phyloP scores from a whole-genome alignment of 169 alveolate genomes.

The Theileria sp. region DNA sequence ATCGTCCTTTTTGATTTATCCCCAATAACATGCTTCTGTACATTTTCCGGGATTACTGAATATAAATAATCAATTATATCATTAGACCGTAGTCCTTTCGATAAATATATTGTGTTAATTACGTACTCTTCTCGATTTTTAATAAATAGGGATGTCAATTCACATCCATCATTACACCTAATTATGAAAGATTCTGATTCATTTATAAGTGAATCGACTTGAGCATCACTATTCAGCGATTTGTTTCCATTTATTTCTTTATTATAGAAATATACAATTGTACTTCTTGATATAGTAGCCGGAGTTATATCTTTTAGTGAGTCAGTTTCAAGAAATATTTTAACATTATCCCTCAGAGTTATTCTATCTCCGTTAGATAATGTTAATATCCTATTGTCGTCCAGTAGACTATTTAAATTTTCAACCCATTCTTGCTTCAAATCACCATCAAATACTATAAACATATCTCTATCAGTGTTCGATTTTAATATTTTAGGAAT shows the following conservation, averaged over 20 bases:
- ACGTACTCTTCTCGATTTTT: too few species aligned
- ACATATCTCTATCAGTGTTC: constrained; percentile 82
- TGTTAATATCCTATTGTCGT: constrained; percentile 96
- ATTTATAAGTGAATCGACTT: not conserved
- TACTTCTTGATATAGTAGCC: constrained; percentile 98
- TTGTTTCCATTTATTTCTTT: too few species aligned
- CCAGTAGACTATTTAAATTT: constrained; percentile 96
- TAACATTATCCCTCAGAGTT: constrained; percentile 85
- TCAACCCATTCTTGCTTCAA: constrained; percentile 99
- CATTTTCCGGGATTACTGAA: not conserved
- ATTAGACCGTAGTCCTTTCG: not conserved
- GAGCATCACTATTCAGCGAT: not conserved
- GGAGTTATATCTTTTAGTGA: constrained; percentile 94
- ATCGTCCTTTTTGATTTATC: not conserved
- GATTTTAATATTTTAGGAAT: constrained; percentile 54
- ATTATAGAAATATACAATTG: constrained; percentile 96
- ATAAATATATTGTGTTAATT: not conserved
- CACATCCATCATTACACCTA: not conserved
- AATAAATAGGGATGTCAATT: not conserved
- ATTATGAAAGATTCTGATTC: not conserved
- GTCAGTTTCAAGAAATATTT: constrained; percentile 89
- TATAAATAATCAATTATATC: not conserved
- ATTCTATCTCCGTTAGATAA: constrained; percentile 96
- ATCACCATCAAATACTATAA: constrained; percentile 99
- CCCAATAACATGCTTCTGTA: not conserved